These are phyloP conservation scores for Lepidopterella palustris DNA, from an alignment of 495 filamentous ascomycete species.

Conservation along the genomic window DNA sequence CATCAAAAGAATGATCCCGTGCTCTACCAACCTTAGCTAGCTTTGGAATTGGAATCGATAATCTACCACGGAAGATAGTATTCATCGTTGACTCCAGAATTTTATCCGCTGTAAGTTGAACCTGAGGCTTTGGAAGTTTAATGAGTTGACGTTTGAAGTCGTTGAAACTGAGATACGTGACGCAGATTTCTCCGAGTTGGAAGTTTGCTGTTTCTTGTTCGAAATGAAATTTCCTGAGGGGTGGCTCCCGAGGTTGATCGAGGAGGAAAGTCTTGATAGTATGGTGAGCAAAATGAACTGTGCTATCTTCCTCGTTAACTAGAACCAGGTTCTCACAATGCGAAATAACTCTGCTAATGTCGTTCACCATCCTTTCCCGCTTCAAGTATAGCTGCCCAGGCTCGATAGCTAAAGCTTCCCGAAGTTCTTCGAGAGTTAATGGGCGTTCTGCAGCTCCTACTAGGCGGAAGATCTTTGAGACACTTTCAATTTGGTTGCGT, in stretches of 20 bases:
- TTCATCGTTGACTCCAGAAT: too few relatives aligned
- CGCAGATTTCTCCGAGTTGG: slow-evolving; percentile 11
- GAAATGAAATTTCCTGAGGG: slow-evolving; percentile 2
- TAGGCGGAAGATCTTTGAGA: slow-evolving; percentile 22
- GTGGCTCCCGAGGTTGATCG: background rate
- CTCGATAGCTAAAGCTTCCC: slow-evolving; percentile 24
- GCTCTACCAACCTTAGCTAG: too few relatives aligned
- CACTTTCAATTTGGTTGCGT: slow-evolving; percentile 2
- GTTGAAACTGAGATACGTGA: slow-evolving; percentile 12
- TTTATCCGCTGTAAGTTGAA: too few relatives aligned
- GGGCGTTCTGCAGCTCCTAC: slow-evolving; percentile 19
- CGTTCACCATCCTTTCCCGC: slow-evolving; percentile 1
- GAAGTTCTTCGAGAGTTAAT: slow-evolving; percentile 20
- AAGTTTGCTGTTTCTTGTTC: background rate
- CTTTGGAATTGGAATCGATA: too few relatives aligned
- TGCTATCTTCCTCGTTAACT: slow-evolving; percentile 15
- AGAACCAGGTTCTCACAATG: slow-evolving; percentile 24
- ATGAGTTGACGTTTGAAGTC: slow-evolving; percentile 16
- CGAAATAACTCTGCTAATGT: slow-evolving; percentile 4
- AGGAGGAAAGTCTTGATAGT: slow-evolving; percentile 25
- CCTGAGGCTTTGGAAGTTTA: too few relatives aligned
- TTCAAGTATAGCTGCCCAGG: slow-evolving; percentile 10
- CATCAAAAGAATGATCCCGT: too few relatives aligned
- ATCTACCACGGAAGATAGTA: too few relatives aligned
- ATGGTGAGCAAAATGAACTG: slow-evolving; percentile 27